These are phyloP conservation scores for Hanseniaspora gamundiae DNA, from an alignment of 1,139 yeast genomes.

Conservation along the genomic window DNA sequence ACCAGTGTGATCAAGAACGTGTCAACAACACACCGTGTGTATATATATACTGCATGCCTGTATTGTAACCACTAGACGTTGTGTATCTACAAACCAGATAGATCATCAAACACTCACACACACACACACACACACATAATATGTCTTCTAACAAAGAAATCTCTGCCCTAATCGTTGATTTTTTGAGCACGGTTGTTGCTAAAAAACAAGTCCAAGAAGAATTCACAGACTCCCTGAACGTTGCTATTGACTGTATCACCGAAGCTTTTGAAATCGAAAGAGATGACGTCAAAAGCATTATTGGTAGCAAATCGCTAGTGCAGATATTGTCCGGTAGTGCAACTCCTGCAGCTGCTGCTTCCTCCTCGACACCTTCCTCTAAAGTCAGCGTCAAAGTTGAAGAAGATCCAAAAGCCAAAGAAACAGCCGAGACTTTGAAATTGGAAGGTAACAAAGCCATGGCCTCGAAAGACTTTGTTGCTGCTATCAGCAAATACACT, in stretches of 20 bases:
- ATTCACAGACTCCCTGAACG: conserved; percentile 83
- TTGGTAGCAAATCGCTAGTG: conserved; percentile 29
- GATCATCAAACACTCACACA: no score
- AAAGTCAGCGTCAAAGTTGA: conserved; percentile 33
- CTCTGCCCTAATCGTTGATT: conserved; percentile 65
- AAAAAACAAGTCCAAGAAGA: conserved; percentile 64
- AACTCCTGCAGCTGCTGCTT: conserved; percentile 17
- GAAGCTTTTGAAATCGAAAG: conserved; percentile 71
- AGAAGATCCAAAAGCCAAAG: conserved; percentile 39
- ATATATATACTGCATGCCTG: no score
- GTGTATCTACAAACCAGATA: background rate
- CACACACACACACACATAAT: background rate
- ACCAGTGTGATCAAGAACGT: no score
- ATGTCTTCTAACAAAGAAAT: conserved; percentile 40
- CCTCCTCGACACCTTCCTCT: conserved; percentile 16
- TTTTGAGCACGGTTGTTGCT: conserved; percentile 47
- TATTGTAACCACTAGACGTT: no score
- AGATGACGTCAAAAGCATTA: conserved; percentile 30
- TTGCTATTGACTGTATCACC: conserved; percentile 83
- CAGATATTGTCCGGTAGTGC: conserved; percentile 30
- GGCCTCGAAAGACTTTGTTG: conserved; percentile 61
- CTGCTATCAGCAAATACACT: conserved; percentile 67
- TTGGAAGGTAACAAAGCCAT: conserved; percentile 83
- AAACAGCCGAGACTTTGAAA: conserved; percentile 73
- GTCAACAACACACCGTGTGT: no score